Conservation (phyloP, 1,284 basidiomycete genomes). For the Cutaneotrichosporon sp. region DNA sequence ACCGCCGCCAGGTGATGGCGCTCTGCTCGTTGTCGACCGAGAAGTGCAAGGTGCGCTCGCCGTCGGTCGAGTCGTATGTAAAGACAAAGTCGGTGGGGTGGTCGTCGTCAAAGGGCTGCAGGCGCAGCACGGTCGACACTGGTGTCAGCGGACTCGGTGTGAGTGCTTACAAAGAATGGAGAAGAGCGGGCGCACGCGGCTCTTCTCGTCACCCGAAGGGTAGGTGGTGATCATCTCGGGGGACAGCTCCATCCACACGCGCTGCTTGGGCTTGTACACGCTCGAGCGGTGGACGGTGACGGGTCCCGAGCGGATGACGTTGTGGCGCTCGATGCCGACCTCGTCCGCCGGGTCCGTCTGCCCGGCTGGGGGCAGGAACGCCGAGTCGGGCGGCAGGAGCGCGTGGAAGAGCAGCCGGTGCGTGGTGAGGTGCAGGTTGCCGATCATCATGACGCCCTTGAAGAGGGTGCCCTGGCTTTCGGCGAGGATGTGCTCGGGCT, state of each 20-base stretch:
- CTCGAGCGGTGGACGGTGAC: conserved; percentile 58
- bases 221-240: conserved; percentile 65
- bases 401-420: conserved; percentile 69
- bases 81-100: conserved; percentile 57
- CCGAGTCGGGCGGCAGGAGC: conserved; percentile 58
- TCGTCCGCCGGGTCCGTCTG: conserved; percentile 40
- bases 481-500: conserved; percentile 60
- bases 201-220: conserved; percentile 61
- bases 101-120: conserved; percentile 57
- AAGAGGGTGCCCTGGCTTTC: conserved; percentile 59
- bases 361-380: background rate
- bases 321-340: conserved; percentile 16
- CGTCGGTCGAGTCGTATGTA: conserved; percentile 47
- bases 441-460: conserved; percentile 60
- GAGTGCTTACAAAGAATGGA: conserved; percentile 60
- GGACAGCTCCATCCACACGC: conserved; percentile 67
- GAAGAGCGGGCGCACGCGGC: conserved; percentile 60
- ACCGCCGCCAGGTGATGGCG: conserved; percentile 63
- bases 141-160: background rate
- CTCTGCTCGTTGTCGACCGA: conserved; percentile 64
- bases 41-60: conserved; percentile 47
- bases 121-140: conserved; percentile 49
- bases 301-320: conserved; percentile 60
- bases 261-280: conserved; percentile 54
- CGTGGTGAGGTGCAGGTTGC: conserved; percentile 67